Evolutionary conservation across 2,329 filamentous ascomycete genomes (phyloP).

Genomic region (Hypoxylon sp.): DNA sequence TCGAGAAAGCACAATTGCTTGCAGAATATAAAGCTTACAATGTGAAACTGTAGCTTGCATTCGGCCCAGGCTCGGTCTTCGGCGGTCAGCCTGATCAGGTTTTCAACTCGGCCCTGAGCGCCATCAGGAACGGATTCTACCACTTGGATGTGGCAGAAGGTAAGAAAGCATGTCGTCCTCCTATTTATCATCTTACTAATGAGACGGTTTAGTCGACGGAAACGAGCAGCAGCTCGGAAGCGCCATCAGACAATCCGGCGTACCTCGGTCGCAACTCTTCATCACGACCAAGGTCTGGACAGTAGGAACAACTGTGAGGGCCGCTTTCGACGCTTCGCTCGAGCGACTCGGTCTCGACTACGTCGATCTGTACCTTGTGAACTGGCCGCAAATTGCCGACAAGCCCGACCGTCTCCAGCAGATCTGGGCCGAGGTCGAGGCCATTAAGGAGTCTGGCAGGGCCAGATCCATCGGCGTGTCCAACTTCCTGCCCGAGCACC

Average conservation of each 20-base stretch:
- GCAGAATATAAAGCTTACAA: conserved; percentile 10
- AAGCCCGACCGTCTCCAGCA: conserved; percentile 68
- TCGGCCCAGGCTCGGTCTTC: conserved; percentile 79
- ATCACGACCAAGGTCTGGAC: conserved; percentile 72
- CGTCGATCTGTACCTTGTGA: conserved; percentile 79
- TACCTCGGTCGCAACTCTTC: conserved; percentile 78
- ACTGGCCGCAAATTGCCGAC: conserved; percentile 69
- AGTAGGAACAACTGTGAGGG: conserved; percentile 59
- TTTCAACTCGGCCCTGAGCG: conserved; percentile 67
- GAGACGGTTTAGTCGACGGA: conserved; percentile 64
- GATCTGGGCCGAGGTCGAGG: conserved; percentile 73
- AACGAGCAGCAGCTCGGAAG: conserved; percentile 79
- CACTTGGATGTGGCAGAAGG: conserved; percentile 83
- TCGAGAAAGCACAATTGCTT: neutral
- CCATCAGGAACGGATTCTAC: conserved; percentile 78
- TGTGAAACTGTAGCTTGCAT: conserved; percentile 69
- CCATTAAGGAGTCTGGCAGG: conserved; percentile 76
- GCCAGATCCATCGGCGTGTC: conserved; percentile 82
- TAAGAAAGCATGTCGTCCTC: conserved; percentile 53
- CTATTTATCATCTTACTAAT: conserved; percentile 30
- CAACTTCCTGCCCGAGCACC: conserved; percentile 75
- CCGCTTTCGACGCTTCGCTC: conserved; percentile 72
- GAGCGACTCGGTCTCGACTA: conserved; percentile 77
- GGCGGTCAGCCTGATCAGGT: conserved; percentile 72
- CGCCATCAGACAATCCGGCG: conserved; percentile 76